Evolutionary conservation across 495 filamentous ascomycete species (phyloP).

Genomic region (Daldinia grandis): DNA sequence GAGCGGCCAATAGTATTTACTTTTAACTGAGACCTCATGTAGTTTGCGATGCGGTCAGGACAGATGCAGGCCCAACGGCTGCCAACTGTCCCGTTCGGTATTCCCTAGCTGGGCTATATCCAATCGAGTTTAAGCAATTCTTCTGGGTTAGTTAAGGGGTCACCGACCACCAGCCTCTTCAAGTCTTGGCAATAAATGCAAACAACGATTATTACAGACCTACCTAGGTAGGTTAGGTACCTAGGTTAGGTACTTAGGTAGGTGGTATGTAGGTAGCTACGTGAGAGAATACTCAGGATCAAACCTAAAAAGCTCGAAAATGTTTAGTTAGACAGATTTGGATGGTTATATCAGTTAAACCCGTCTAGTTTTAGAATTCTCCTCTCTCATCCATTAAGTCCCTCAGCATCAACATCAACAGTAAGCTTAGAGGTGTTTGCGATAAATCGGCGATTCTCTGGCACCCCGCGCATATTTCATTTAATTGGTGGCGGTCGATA

Average conservation of each 20-base stretch:
- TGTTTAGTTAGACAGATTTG: background rate
- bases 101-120: slow-evolving; percentile 15
- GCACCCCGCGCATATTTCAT: slow-evolving; percentile 24
- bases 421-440: background rate
- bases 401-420: background rate
- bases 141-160: slow-evolving; percentile 6
- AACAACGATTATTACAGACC: background rate
- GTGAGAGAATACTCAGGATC: background rate
- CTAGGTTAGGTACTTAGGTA: too few relatives aligned
- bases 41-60: slow-evolving; percentile 34
- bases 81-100: slow-evolving; percentile 33
- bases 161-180: background rate
- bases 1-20: slow-evolving; percentile 25
- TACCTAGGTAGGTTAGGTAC: too few relatives aligned
- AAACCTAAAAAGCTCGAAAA: background rate
- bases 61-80: slow-evolving; percentile 30
- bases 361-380: background rate
- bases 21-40: slow-evolving; percentile 9
- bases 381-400: background rate
- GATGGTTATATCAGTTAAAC: background rate
- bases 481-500: slow-evolving; percentile 24
- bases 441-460: background rate
- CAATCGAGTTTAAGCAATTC: slow-evolving; percentile 28
- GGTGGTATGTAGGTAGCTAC: too few relatives aligned
- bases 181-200: background rate